These are phyloP conservation scores for Teratosphaeria destructans DNA, from an alignment of 2,329 filamentous ascomycete species.

Conservation along the genomic window DNA sequence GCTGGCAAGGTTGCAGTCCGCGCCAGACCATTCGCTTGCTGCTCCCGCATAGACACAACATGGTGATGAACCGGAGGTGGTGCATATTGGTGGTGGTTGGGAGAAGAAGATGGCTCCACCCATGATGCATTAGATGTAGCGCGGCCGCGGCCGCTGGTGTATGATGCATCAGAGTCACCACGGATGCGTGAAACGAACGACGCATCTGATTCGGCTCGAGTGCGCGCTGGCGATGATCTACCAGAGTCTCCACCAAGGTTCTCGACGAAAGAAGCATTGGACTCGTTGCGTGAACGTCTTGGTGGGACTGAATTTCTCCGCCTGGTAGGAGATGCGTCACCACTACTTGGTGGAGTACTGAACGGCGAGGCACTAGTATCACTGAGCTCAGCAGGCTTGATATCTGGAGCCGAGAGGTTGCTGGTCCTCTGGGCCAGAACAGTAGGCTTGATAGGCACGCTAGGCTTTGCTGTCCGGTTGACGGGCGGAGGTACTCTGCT, in stretches of 20 bases:
- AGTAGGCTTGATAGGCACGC: slow-evolving; percentile 37
- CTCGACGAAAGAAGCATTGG: slow-evolving; percentile 18
- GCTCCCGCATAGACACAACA: slow-evolving; percentile 10
- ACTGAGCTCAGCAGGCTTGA: slow-evolving; percentile 27
- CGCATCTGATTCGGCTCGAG: slow-evolving; percentile 13
- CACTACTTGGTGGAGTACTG: slow-evolving; percentile 71
- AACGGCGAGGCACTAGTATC: slow-evolving; percentile 62
- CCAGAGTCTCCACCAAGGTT: slow-evolving; percentile 16
- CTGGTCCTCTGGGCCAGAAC: slow-evolving; percentile 14
- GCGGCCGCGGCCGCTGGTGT: slow-evolving; percentile 10
- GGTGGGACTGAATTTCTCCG: slow-evolving; percentile 2
- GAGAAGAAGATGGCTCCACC: slow-evolving; percentile 21
- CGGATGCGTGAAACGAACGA: slow-evolving; percentile 17
- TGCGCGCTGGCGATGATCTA: slow-evolving; percentile 5
- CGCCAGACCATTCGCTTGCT: slow-evolving; percentile 8
- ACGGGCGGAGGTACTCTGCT: slow-evolving; percentile 58
- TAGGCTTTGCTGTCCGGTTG: slow-evolving; percentile 72
- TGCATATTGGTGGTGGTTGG: slow-evolving; percentile 5
- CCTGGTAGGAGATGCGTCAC: slow-evolving; percentile 39
- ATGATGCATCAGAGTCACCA: slow-evolving; percentile 19
- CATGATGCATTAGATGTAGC: slow-evolving; percentile 19
- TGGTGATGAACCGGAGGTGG: slow-evolving; percentile 12
- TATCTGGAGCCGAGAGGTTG: slow-evolving; percentile 27
- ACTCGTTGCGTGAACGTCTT: slow-evolving; percentile 7
- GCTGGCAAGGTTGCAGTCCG: slow-evolving; percentile 16